Conservation (phyloP, 2,329 filamentous ascomycete genomes). For the Talaromyces sp. region DNA sequence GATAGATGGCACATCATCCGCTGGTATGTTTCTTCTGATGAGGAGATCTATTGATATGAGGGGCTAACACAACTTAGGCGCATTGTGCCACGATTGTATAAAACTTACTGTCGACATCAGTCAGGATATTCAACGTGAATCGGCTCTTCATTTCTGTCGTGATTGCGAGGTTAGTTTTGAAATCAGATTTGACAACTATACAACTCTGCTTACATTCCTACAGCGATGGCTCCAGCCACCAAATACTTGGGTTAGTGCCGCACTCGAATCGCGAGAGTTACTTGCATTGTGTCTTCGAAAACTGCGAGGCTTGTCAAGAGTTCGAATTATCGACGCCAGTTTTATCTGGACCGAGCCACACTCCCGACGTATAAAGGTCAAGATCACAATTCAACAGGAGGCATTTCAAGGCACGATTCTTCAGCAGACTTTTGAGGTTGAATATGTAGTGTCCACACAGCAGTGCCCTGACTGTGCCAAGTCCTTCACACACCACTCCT, state of each 20-base stretch:
- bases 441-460: constrained; percentile 84
- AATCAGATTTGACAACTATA: background rate
- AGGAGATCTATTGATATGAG: background rate
- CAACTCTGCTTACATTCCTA: background rate
- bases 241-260: constrained; percentile 76
- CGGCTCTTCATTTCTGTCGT: constrained; percentile 81
- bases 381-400: constrained; percentile 84
- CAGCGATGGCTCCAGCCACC: constrained; percentile 81
- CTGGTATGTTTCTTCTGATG: constrained; percentile 9
- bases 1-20: constrained; percentile 72
- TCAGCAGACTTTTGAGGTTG: constrained; percentile 92
- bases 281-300: constrained; percentile 88
- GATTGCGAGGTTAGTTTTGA: constrained; percentile 67
- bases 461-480: constrained; percentile 95
- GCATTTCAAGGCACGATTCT: constrained; percentile 65
- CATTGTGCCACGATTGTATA: constrained; percentile 93
- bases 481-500: constrained; percentile 94
- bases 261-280: constrained; percentile 84
- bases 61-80: constrained; percentile 62
- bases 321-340: constrained; percentile 89
- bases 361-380: constrained; percentile 85
- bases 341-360: constrained; percentile 99
- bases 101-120: constrained; percentile 94
- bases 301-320: constrained; percentile 78
- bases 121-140: constrained; percentile 84